Evolutionary conservation across 106 monocot species (phyloP).

Genomic region (Platanthera zijinensis): DNA sequence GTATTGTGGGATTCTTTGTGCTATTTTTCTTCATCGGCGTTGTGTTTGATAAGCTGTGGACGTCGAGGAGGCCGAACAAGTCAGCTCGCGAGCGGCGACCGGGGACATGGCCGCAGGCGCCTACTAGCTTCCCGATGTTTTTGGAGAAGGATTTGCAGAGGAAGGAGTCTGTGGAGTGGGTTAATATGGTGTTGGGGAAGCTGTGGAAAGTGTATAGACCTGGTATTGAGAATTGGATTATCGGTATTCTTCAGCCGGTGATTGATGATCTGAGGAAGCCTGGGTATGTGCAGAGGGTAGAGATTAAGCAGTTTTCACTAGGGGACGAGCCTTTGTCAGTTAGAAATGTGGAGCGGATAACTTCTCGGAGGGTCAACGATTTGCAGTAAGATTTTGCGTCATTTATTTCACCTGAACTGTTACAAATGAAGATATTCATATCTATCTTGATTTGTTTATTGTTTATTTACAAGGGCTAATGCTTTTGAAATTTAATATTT

Average conservation of each 20-base stretch:
- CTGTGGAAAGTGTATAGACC: constrained; percentile 93
- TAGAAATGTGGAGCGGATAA: constrained; percentile 87
- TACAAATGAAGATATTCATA: too few relatives aligned
- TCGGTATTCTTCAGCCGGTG: constrained; percentile 92
- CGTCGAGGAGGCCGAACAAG: constrained; percentile 47
- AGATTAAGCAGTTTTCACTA: constrained; percentile 93
- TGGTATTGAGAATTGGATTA: constrained; percentile 88
- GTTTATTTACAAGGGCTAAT: too few relatives aligned
- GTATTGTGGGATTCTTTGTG: constrained; percentile 65
- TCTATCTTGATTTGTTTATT: too few relatives aligned
- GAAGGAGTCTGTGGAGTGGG: constrained; percentile 99
- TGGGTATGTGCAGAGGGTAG: constrained; percentile 86
- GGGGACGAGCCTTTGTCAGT: constrained; percentile 94
- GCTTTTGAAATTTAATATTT: too few relatives aligned
- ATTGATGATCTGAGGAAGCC: constrained; percentile 84
- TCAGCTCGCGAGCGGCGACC: constrained; percentile 16
- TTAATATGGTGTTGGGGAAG: constrained; percentile 96
- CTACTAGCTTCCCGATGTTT: constrained; percentile 84
- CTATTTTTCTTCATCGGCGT: constrained; percentile 94
- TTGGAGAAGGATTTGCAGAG: constrained; percentile 90
- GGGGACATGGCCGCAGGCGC: constrained; percentile 87
- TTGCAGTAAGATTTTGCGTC: constrained; percentile 61
- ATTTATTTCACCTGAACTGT: neutral
- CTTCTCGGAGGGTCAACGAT: constrained; percentile 87
- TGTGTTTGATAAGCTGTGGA: constrained; percentile 92